Base-by-base conservation (phyloP, 1,284 basidiomycete species). In the Baeospora myosura region DNA sequence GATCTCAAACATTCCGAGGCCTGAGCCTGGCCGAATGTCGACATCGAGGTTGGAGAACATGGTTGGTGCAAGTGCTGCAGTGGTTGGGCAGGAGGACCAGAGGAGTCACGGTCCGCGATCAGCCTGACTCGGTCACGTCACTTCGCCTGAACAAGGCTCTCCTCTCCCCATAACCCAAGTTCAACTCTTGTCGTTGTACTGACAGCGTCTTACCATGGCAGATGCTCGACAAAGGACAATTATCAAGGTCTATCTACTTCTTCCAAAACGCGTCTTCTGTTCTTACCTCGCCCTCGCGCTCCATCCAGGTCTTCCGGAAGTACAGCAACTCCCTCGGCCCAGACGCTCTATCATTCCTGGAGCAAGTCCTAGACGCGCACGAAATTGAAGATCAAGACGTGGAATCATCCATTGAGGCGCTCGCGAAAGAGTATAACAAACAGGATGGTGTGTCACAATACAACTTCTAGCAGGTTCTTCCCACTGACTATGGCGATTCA, bases 351-450 rank as follows among this genome's bases (percentile, higher is more conserved):
- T 71, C 76, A 32, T 76, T 82, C 47, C 54, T 89, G 23, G 83
- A 88, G 53, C 68, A 74, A 8, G 74, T 90, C 25, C 62, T 88
- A 11, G 72, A 78, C 41, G 62, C 70, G 41, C 78, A 87, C 56
- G 78, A 80, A 24, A 81, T 88, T 40, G 53, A 65, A 2, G 75
- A 84, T 53, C 78, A 81, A 42, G 85, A 91, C 38, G 69, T 88
- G 4, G 84, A 89, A 42, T 69, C 69, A n/a, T 86, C 86, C 11
- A 64, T 93, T 5, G 91, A 94, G 52, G 77, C 80, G 41, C 74
- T 94, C 45, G 89, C 90, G 3, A 81, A 84, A 52, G 89, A 92
- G 54, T 95, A 94, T 53, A 88, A 92, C 53, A 89, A 85, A 54
- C 90, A 92, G 59, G 91, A 94, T 69, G 90, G 91, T 84, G 52